Percentiles rank a stretch among this genome's conserved stretches.
These are phyloP conservation scores for Pleoardoris graminearum DNA, from an alignment of 2,329 filamentous ascomycete species.

Conservation along the genomic window DNA sequence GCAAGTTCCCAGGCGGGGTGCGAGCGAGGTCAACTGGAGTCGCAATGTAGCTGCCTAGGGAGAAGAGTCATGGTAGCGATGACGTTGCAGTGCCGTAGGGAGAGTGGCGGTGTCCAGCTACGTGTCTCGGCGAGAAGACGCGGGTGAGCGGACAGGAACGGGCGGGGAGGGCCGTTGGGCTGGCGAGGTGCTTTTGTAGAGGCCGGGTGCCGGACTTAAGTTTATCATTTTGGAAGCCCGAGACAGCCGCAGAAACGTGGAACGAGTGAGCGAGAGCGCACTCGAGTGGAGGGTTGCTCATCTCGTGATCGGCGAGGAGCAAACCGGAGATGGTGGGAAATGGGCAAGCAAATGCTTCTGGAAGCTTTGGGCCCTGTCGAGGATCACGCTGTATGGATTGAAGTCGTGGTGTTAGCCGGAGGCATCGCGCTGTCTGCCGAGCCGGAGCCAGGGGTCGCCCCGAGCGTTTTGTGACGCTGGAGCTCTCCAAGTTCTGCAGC, in stretches of 20 bases:
- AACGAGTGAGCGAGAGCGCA: constrained; percentile 4
- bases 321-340: neutral
- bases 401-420: constrained; percentile 2
- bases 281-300: neutral
- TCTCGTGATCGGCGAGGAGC: constrained; percentile 5
- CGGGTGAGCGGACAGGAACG: too few relatives aligned
- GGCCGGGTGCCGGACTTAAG: constrained; percentile 4
- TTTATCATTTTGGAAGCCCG: constrained; percentile 6
- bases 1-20: constrained; percentile 1
- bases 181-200: neutral
- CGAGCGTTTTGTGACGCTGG: constrained; percentile 15
- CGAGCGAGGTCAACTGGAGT: constrained; percentile 14
- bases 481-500: constrained; percentile 15
- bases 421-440: constrained; percentile 1
- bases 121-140: constrained; percentile 18
- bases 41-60: constrained; percentile 33
- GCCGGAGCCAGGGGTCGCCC: constrained; percentile 14
- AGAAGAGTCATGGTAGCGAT: constrained; percentile 31
- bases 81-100: constrained; percentile 28
- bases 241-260: constrained; percentile 13
- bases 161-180: neutral
- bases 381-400: neutral
- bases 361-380: constrained; percentile 2
- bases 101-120: constrained; percentile 23
- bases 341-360: neutral